Base-by-base conservation (phyloP, 345 rosid genomes). In the Psidium friedrichsthalianum region DNA sequence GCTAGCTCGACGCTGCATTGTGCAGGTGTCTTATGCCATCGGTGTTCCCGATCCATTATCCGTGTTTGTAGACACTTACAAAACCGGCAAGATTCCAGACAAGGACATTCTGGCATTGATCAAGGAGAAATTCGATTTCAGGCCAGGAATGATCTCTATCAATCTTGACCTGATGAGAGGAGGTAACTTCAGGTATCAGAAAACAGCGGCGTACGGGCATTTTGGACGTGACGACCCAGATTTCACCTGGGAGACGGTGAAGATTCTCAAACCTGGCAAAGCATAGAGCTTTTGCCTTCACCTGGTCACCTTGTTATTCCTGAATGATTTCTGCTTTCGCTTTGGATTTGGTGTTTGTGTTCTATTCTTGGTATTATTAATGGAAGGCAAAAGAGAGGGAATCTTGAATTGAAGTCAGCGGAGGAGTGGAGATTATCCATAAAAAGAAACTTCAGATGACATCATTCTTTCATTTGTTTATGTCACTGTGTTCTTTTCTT, bases 121-220 rank as follows among this genome's bases (percentile, higher is more conserved):
- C 47, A 87, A 85, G 86, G 86, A 85, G 51, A 85, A 85, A 51
- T 89, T 87, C 84, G 90, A 89, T 83, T 89, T 89, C 52, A 87
- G 89, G 90, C 90, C 89, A 1, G 90, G 90, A 53, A 89, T 89
- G 87, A 87, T 87, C 40, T 83, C 89, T 18, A 81, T 82, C 86
- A 85, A 89, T 57, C 87, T 87, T 82, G 89, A 89, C 58, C 82
- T 85, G 51, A 87, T 83, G 85, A 85, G 87, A 57, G 90, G 90
- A 81, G 89, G 90, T 59, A 87, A 87, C 51, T 85, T 85, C 82
- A 84, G 90, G 83, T 89, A 54, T 84, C 87, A 87, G 85, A 89
- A 89, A 84, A 87, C 89, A 40, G 90, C 89, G 32, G 90, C 87
- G 13, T 85, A 85, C 1, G 89, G 89, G 42, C 90, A 89, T 85